Evolutionary conservation across 192 early-diverging fungal genomes (phyloP).

Genomic region (Backusella westeae): DNA sequence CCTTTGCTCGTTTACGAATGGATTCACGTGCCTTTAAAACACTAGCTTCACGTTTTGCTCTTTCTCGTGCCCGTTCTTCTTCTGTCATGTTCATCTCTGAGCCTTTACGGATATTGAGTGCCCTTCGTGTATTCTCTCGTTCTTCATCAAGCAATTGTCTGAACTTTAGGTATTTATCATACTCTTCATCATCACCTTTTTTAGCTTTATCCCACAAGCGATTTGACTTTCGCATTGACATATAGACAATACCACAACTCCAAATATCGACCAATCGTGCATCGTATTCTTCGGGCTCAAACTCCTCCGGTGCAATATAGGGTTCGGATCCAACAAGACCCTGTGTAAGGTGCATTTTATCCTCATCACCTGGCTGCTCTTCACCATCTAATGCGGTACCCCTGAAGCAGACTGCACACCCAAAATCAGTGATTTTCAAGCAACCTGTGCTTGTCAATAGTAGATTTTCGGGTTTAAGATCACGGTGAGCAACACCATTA

Average conservation of each 20-base stretch:
- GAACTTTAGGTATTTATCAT: conserved; percentile 12
- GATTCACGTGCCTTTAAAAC: conserved; percentile 9
- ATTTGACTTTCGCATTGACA: conserved; percentile 8
- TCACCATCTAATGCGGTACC: conserved; percentile 15
- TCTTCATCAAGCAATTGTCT: conserved; percentile 15
- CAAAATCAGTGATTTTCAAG: conserved; percentile 97
- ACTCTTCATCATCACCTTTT: conserved; percentile 6
- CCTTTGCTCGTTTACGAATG: conserved; percentile 9
- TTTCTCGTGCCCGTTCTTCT: conserved; percentile 11
- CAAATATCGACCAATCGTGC: conserved; percentile 88
- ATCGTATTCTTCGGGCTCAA: conserved; percentile 80
- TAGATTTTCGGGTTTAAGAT: conserved; percentile 83
- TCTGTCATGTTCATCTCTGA: conserved; percentile 6
- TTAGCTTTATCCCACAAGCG: conserved; percentile 19
- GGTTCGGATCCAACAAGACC: conserved; percentile 91
- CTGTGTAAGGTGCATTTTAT: conserved; percentile 76
- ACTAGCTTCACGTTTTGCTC: conserved; percentile 14
- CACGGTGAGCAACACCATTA: conserved; percentile 90
- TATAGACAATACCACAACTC: conserved; percentile 81
- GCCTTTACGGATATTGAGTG: conserved; percentile 10
- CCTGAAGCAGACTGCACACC: conserved; percentile 89
- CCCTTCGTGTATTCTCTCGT: background rate
- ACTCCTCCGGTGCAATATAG: conserved; percentile 95
- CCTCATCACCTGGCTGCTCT: conserved; percentile 30
- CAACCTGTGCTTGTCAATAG: conserved; percentile 73